These are phyloP conservation scores for Wickerhamomyces sydowiorum DNA, from an alignment of 805 yeast genomes.

Conservation along the genomic window DNA sequence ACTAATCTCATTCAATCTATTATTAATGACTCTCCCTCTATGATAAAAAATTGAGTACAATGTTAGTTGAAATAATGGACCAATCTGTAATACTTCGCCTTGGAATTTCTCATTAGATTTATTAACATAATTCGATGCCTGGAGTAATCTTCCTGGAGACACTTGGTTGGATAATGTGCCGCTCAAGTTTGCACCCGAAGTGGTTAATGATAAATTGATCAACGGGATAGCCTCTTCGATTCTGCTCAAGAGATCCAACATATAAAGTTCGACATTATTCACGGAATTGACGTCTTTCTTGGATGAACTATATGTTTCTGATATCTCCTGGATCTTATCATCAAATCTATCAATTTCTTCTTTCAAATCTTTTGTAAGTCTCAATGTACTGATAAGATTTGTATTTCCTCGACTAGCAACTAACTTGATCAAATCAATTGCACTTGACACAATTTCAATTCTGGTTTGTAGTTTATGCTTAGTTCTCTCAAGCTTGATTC, in stretches of 20 bases:
- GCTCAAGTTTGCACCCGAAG: conserved; percentile 59
- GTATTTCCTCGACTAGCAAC: conserved; percentile 61
- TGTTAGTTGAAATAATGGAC: conserved; percentile 54
- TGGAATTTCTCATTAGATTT: conserved; percentile 30
- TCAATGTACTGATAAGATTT: conserved; percentile 46
- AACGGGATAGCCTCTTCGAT: conserved; percentile 69
- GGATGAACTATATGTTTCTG: conserved; percentile 26
- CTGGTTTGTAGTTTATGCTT: conserved; percentile 47
- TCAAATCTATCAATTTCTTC: conserved; percentile 55
- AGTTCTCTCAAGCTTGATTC: conserved; percentile 34
- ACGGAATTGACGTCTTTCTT: conserved; percentile 32
- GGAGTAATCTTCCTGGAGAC: conserved; percentile 63
- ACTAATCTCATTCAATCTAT: conserved; percentile 33
- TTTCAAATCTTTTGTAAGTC: conserved; percentile 49
- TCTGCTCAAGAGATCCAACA: conserved; percentile 40
- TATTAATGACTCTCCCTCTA: conserved; percentile 33
- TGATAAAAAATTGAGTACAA: conserved; percentile 61
- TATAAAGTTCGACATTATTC: conserved; percentile 41
- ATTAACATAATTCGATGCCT: conserved; percentile 45
- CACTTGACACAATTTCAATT: conserved; percentile 54
- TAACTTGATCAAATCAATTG: conserved; percentile 61
- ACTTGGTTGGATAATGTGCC: conserved; percentile 43
- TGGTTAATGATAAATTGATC: conserved; percentile 56
- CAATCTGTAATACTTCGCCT: conserved; percentile 36
- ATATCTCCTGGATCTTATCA: conserved; percentile 35